Conservation (phyloP, 1,139 yeast genomes). For the Candida sanyaensis region DNA sequence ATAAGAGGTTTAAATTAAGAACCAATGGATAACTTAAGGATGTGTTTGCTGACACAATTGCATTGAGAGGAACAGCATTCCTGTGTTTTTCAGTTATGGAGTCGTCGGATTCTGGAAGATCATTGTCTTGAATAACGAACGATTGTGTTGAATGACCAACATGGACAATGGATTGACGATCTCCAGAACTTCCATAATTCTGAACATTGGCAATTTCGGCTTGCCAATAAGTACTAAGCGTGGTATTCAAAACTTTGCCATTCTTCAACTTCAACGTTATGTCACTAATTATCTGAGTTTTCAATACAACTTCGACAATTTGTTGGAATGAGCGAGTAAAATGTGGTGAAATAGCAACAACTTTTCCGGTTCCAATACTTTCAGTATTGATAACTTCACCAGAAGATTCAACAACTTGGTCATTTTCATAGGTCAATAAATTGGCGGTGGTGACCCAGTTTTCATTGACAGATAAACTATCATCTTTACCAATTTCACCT, state of each 20-base stretch:
- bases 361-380: conserved; percentile 19
- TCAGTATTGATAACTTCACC: conserved; percentile 40
- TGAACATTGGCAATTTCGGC: conserved; percentile 38
- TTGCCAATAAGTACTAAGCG: conserved; percentile 26
- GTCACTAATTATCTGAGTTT: conserved; percentile 29
- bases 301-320: conserved; percentile 33
- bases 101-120: conserved; percentile 11
- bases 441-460: conserved; percentile 77
- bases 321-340: conserved; percentile 35
- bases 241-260: conserved; percentile 32
- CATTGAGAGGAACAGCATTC: conserved; percentile 7
- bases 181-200: conserved; percentile 29
- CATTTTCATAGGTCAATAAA: conserved; percentile 60
- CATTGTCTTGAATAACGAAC: conserved; percentile 18
- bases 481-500: conserved; percentile 31
- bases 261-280: conserved; percentile 34
- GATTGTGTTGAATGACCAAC: conserved; percentile 23
- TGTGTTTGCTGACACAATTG: conserved; percentile 19
- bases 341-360: conserved; percentile 29
- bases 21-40: conserved; percentile 26
- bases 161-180: conserved; percentile 31
- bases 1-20: conserved; percentile 12
- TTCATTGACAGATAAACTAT: conserved; percentile 42
- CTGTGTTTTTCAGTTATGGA: background rate
- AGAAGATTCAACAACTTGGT: conserved; percentile 31